Evolutionary conservation across 768 basidiomycete species (phyloP), one percentile per base, ranked within the genome.

Genomic region (Phaffia australis): DNA sequence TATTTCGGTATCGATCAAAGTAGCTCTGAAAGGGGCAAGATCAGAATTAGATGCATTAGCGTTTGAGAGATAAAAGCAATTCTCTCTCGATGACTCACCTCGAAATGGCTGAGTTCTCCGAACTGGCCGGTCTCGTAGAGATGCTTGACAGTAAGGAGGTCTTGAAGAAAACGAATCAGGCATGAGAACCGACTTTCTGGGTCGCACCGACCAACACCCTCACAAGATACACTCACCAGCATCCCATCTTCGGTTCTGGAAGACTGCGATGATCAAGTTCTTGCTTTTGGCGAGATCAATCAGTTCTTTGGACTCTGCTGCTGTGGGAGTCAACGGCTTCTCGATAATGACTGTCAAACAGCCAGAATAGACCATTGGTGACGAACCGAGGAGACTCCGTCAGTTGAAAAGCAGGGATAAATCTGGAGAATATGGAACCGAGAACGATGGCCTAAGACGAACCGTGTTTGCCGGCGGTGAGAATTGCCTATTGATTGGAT

Each of bases 1-100:
- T 79, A 29, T 80, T 79, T 46, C 86, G 83, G 78, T 83, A 89
- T 51, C 89, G 84, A 74, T 89, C 88, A 73, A 83, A 87, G 73
- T 87, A 87, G 63, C 1, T 47, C 55, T 64, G 46, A 8, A 29
- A 61, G 25, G 25, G 25, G 15, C 62, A 27, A 6, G 64, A 35
- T 2, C 48, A 47, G 46, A 19, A 16, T 18, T n/a, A 30, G 49
- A 21, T 42, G 18, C 5, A 15, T 60, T 56, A 19, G 15, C 18
- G 23, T 56, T 29, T 19, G 11, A 42, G 4, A 42, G 35, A 42
- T 42, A 42, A 42, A 42, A 42, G 35, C 4, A 42, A 5, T 42
- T 11, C 1, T 27, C 25, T 27, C 30, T 30, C n/a, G 61, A 66
- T 62, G 30, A 70, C 63, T 21, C 5, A 63, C 61, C 42, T 88